Evolutionary conservation across 257 asterid species (phyloP), one percentile per base, ranked within the genome.

Genomic region (Penstemon davidsonii): DNA sequence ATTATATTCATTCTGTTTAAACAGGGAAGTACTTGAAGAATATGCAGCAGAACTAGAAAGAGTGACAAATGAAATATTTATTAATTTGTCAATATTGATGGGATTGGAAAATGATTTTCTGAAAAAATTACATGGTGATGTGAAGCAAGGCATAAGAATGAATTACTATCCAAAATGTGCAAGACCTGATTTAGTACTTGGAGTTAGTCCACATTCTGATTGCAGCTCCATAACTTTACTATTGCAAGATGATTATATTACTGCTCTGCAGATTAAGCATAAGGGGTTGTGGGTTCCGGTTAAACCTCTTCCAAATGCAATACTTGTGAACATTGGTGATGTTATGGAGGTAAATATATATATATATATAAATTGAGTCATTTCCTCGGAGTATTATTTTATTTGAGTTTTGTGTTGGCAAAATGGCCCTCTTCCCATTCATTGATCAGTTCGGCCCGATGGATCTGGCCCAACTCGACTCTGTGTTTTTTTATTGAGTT

Each of bases 121-220:
- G 0, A 79, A 68, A 41, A 39, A 41, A 36, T 38, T 71, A 66
- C 86, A 83, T 40, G 75, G 69, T 7, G 76, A 70, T 42, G 68
- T 76, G 76, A 72, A 62, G 12, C 84, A 73, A 25, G 80, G 82
- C n/a, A n/a, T n/a, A 13, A 64, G 80, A 41, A 59, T 80, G 77
- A 83, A 83, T 67, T 78, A 80, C 70, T 80, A 80, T 19, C 85
- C 84, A 4, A 69, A 66, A 5, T 78, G 85, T 65, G 71, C 73
- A 13, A 73, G 81, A 11, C 82, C 88, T 50, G 83, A 80, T 67
- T 59, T 75, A 62, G 85, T 83, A 62, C 76, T 80, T 9, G 88
- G 83, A 25, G 76, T 83, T 41, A 80, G 85, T 61, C 88, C 85
- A 10, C 85, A 78, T 64, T 76, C 83, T 11, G 82, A 83, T 54